Conservation (phyloP, 1,284 basidiomycete genomes). For the Wolfiporia cocos region DNA sequence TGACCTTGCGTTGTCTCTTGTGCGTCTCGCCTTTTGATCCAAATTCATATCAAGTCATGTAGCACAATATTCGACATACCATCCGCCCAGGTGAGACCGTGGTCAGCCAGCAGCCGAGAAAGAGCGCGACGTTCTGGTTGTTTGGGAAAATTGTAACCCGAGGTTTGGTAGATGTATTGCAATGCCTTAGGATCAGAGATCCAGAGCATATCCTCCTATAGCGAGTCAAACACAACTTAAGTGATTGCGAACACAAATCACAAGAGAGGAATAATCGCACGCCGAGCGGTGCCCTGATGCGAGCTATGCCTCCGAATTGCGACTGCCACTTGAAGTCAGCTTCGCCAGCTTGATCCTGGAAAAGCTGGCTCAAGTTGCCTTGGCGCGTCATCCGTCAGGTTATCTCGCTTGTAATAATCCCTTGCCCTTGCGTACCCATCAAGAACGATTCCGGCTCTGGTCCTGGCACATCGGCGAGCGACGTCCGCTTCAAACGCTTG, state of each 20-base stretch:
- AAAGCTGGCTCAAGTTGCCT: conserved; percentile 47
- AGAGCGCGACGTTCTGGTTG: conserved; percentile 26
- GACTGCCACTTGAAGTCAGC: conserved; percentile 47
- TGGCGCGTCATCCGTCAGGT: background rate
- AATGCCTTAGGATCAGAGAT: conserved; percentile 36
- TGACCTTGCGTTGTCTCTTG: conserved; percentile 35
- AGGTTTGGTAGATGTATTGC: conserved; percentile 34
- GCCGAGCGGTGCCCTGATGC: conserved; percentile 45
- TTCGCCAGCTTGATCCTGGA: conserved; percentile 42
- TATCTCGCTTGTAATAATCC: too few species aligned
- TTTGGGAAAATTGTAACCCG: conserved; percentile 35
- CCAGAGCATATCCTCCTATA: conserved; percentile 27
- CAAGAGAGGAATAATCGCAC: conserved; percentile 22
- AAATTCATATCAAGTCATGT: background rate
- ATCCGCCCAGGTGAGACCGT: conserved; percentile 34
- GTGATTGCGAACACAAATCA: background rate
- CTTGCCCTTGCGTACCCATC: conserved; percentile 17
- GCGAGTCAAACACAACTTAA: background rate
- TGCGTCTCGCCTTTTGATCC: conserved; percentile 37
- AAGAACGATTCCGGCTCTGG: conserved; percentile 26
- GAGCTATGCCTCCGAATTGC: conserved; percentile 41
- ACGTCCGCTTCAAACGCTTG: conserved; percentile 10
- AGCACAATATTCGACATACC: conserved; percentile 21
- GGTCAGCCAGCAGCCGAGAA: conserved; percentile 27
- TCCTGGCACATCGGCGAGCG: conserved; percentile 24